Percentiles rank a stretch among this genome's conserved stretches.
phyloP scores from a whole-genome alignment of 2,329 filamentous ascomycete species.

The Elsinoe necatrix region DNA sequence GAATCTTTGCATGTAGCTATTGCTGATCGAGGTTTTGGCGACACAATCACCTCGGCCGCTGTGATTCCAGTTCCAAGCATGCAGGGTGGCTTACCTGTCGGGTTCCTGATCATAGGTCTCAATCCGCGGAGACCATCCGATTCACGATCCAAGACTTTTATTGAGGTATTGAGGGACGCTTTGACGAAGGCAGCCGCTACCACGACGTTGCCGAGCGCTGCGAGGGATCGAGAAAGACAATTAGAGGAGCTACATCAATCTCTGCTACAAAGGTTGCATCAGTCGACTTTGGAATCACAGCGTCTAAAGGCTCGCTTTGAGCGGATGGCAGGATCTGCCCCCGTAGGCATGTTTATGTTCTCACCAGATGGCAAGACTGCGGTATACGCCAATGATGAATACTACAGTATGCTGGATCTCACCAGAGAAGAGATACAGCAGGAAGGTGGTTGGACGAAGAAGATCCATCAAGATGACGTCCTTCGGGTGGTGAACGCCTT shows the following conservation, averaged over 20 bases:
- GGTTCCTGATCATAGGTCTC: slow-evolving; percentile 31
- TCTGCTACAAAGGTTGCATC: slow-evolving; percentile 28
- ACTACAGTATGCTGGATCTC: slow-evolving; percentile 29
- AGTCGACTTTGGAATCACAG: slow-evolving; percentile 26
- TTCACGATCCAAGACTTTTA: slow-evolving; percentile 32
- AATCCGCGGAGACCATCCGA: slow-evolving; percentile 34
- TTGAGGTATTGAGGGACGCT: slow-evolving; percentile 29
- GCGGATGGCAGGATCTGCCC: slow-evolving; percentile 33
- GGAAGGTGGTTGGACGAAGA: background rate
- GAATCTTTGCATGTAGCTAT: slow-evolving; percentile 24
- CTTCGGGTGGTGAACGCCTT: slow-evolving; percentile 27
- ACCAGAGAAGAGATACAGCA: slow-evolving; percentile 19
- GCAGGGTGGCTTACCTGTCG: slow-evolving; percentile 1
- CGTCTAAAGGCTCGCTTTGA: slow-evolving; percentile 33
- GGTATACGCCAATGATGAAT: slow-evolving; percentile 35
- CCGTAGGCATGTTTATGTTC: slow-evolving; percentile 35
- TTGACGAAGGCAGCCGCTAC: slow-evolving; percentile 24
- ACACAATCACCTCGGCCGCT: slow-evolving; percentile 28
- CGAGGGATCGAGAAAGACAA: slow-evolving; percentile 22
- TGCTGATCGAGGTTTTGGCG: slow-evolving; percentile 30
- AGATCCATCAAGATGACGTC: slow-evolving; percentile 27
- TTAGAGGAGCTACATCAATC: slow-evolving; percentile 31
- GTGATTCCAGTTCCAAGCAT: slow-evolving; percentile 29
- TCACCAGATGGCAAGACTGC: slow-evolving; percentile 27
- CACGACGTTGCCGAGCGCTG: background rate